Conservation (phyloP, 2,329 filamentous ascomycete genomes). For the Aspergillus sp. region DNA sequence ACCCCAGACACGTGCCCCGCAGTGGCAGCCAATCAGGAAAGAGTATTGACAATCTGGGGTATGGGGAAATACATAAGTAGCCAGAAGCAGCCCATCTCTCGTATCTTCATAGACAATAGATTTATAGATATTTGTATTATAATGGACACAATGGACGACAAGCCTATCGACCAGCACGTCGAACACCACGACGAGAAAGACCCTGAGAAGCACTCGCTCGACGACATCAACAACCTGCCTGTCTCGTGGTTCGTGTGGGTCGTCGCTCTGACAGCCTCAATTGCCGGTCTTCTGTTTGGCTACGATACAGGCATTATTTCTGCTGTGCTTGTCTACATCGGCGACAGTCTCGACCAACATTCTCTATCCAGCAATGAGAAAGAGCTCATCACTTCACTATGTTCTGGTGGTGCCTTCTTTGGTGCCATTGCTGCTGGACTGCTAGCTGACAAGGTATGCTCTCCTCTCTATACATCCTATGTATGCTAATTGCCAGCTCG, state of each 20-base stretch:
- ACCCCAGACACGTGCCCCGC: background rate
- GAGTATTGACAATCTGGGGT: background rate
- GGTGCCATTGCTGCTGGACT: constrained; percentile 37
- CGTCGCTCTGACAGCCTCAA: constrained; percentile 32
- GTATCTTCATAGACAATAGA: no score
- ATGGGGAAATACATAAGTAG: no score
- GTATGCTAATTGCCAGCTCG: constrained; percentile 29
- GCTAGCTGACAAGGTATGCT: constrained; percentile 34
- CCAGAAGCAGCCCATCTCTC: no score
- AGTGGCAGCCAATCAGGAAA: background rate
- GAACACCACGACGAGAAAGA: constrained; percentile 3
- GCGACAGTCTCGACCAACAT: constrained; percentile 34
- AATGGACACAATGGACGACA: constrained; percentile 1
- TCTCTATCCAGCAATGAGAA: constrained; percentile 40
- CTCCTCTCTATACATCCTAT: constrained; percentile 1
- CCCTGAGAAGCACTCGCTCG: background rate
- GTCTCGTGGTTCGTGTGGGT: constrained; percentile 36
- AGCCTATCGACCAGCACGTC: constrained; percentile 5
- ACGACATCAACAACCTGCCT: constrained; percentile 31
- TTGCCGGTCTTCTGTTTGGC: constrained; percentile 28
- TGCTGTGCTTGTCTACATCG: constrained; percentile 36
- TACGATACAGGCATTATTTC: constrained; percentile 47
- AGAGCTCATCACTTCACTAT: constrained; percentile 50
- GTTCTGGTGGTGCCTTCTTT: constrained; percentile 45
- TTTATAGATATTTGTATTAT: background rate